Percentiles rank a stretch among this genome's conserved stretches.
phyloP scores from a whole-genome alignment of 2,329 filamentous ascomycete genomes.

The Talaromyces sp. region DNA sequence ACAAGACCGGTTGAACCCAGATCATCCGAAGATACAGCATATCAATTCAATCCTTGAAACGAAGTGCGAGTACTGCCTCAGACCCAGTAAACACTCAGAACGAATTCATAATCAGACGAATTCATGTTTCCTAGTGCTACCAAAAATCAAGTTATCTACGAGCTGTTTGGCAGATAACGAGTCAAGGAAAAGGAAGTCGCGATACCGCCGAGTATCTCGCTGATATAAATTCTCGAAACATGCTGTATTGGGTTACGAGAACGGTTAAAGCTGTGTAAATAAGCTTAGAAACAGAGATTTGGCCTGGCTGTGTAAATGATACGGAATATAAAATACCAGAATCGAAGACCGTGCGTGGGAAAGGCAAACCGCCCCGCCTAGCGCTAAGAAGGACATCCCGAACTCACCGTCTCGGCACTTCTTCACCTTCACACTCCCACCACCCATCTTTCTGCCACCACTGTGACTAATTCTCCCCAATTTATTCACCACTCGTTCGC shows the following conservation, averaged over 20 bases:
- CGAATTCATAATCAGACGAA: neutral
- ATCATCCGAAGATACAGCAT: neutral
- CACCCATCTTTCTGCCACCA: constrained; percentile 15
- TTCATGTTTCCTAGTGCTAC: neutral
- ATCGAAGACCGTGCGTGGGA: neutral
- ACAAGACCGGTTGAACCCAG: neutral
- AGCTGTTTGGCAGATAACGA: neutral
- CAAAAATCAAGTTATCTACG: neutral
- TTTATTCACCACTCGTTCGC: neutral
- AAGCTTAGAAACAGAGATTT: neutral
- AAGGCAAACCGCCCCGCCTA: constrained; percentile 16
- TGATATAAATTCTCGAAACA: neutral
- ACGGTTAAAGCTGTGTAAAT: neutral
- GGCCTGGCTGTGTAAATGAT: neutral
- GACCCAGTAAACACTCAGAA: neutral
- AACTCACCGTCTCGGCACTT: constrained; percentile 32
- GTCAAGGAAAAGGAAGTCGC: neutral
- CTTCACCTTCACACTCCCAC: constrained; percentile 31
- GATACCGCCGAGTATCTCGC: neutral
- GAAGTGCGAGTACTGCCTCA: neutral
- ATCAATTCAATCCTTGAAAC: neutral
- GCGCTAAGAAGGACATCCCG: constrained; percentile 19
- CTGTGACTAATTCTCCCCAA: neutral
- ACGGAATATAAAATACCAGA: neutral
- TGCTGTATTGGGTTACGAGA: neutral